A percentile compares a stretch with the other conserved stretches of the same genome.
phyloP scores from a whole-genome alignment of 2,329 filamentous ascomycete genomes.

The Aspergillus sp. region DNA sequence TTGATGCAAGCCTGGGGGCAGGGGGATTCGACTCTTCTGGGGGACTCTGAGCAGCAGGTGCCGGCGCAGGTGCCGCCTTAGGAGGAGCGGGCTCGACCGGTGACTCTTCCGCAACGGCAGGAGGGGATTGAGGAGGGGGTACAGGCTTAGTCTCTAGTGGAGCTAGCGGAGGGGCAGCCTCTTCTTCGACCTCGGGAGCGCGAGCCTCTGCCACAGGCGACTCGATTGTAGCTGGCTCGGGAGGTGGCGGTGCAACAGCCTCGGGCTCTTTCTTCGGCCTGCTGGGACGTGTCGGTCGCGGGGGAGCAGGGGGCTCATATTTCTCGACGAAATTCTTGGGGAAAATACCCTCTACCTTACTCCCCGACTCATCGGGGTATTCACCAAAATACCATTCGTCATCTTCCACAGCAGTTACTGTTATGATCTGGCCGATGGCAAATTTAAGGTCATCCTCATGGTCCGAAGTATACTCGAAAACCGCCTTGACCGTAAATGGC shows the following conservation, averaged over 20 bases:
- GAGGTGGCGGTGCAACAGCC: slow-evolving; percentile 36
- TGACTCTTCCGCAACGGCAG: slow-evolving; percentile 23
- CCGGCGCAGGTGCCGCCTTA: slow-evolving; percentile 23
- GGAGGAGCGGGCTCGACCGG: slow-evolving; percentile 29
- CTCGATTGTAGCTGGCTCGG: slow-evolving; percentile 34
- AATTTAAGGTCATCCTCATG: slow-evolving; percentile 97
- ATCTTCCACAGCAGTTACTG: slow-evolving; percentile 88
- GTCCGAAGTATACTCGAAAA: slow-evolving; percentile 89
- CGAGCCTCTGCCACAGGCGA: slow-evolving; percentile 28
- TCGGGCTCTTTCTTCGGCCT: slow-evolving; percentile 66
- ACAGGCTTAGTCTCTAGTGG: slow-evolving; percentile 19
- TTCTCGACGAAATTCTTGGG: slow-evolving; percentile 97
- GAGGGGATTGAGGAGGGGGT: slow-evolving; percentile 27
- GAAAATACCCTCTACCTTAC: slow-evolving; percentile 81
- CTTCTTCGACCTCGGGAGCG: slow-evolving; percentile 35
- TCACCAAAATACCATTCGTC: slow-evolving; percentile 91
- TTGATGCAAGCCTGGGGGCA: slow-evolving; percentile 47
- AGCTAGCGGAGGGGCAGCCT: slow-evolving; percentile 17
- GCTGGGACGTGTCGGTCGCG: slow-evolving; percentile 71
- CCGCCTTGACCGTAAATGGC: slow-evolving; percentile 90
- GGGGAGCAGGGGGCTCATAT: slow-evolving; percentile 87
- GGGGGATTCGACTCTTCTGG: slow-evolving; percentile 35
- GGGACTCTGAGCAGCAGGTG: slow-evolving; percentile 31
- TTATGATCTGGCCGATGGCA: slow-evolving; percentile 80
- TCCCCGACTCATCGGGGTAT: slow-evolving; percentile 74